Evolutionary conservation across 2,329 filamentous ascomycete genomes (phyloP), one percentile per base, ranked within the genome.

Genomic region (Ophiobolus disseminans): DNA sequence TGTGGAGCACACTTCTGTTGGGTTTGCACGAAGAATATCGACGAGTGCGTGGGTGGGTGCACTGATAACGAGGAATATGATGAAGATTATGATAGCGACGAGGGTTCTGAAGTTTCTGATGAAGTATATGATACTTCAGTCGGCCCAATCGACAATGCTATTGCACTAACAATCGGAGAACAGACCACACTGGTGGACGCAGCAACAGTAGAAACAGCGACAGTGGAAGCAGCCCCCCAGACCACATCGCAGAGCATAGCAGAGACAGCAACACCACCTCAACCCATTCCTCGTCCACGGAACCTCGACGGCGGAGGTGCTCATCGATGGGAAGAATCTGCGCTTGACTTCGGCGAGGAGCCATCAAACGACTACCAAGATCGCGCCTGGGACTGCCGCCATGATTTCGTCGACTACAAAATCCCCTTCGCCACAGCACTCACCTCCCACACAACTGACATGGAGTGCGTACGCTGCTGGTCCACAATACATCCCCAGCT

Each of bases 1-100:
- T 82, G 80, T 45, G 78, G 79, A 10, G 76, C 76, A 7, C 74
- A 80, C 40, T 82, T 76, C 63, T 82, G 80, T 61, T 82, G 76
- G 72, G 55, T 58, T 6, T 82, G 80, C 45, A 45, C 66, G 26
- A 39, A 55, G 20, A 57, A 68, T 0, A 68, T 73, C 4, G 60
- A 73, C 2, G 51, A 65, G 1, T 77, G 74, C 44, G 41, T 41
- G 4, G 63, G 60, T 17, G 44, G 43, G 1, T 66, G 63, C 40
- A 34, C 43, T 13, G 58, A 62, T 11, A 37, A 48, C 8, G 55
- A 60, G 8, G 58, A 62, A 28, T 58, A 57, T 2, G 62, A 67
- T 13, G 53, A 63, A 7, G 57, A 58, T 21, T 58, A 50, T 35
- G 64, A 62, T 1, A 49, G 62, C 1, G 66, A 68, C 11, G 58